Evolutionary conservation across 768 basidiomycete species (phyloP), one percentile per base, ranked within the genome.

Genomic region (Auricularia cornea): DNA sequence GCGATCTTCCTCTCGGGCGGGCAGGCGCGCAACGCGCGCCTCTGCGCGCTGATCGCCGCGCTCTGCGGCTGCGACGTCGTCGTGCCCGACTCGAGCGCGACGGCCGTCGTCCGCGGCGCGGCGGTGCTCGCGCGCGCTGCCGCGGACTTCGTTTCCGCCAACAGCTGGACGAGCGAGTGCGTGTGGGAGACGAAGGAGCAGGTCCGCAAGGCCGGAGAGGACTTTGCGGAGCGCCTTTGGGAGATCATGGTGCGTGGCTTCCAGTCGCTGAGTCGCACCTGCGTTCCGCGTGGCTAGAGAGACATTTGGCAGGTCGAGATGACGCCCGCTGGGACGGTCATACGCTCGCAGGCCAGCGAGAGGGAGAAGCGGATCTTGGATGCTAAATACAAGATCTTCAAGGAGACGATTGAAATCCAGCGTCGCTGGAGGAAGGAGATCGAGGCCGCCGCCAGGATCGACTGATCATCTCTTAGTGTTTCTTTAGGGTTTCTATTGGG

Each of bases 111-210:
- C 3, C 81, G 91, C 12, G 97, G 97, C 1, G 87, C 92, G 0
- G 94, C 96, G 6, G 96, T 99, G 89, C 81, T 99, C 18, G 97
- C 89, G 16, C 81, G 92, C 61, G 89, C 91, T 70, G 95, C 96
- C 2, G 84, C 83, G 29, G 88, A 90, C 67, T 72, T 80, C 3
- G 79, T 77, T 61, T 69, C 68, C 26, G 67, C 71, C 44, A 66
- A 68, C 33, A 70, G 70, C 52, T 59, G 64, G 35, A 68, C 67
- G 30, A 74, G 74, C 29, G 72, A 73, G 56, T 70, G 78, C 60
- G 78, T 79, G 64, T 52, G 48, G 64, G 60, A 62, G 5, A 68
- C 68, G 8, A 79, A 81, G 62, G 63, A 67, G 18, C 69, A 74
- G 23, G 77, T 75, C 6, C 73, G 73, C 60, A 61, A 75, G 62